Percentiles rank a stretch among this genome's conserved stretches.
phyloP scores from a whole-genome alignment of 441 rosid genomes.

The Dalechampia spathulata region DNA sequence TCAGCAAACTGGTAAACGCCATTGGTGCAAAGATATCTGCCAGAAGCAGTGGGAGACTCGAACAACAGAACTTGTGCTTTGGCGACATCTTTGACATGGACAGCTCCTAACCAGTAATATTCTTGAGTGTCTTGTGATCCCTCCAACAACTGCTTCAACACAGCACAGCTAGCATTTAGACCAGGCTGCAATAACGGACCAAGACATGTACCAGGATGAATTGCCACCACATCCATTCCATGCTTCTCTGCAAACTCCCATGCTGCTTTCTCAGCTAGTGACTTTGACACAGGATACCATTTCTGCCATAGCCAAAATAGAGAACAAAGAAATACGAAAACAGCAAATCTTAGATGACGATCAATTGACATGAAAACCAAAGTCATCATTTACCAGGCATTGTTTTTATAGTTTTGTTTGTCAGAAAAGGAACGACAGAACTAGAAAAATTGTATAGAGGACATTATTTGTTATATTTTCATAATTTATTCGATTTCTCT shows the following conservation, averaged over 20 bases:
- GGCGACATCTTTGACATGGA: conserved; percentile 77
- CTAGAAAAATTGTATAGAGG: no score
- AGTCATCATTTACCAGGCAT: background rate
- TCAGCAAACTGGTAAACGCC: conserved; percentile 73
- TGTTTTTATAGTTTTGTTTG: no score
- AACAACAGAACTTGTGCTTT: conserved; percentile 55
- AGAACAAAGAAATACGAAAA: background rate
- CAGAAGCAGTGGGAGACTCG: conserved; percentile 54
- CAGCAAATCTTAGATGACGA: background rate
- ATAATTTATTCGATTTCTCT: no score
- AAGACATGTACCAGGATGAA: conserved; percentile 69
- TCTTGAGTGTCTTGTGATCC: conserved; percentile 67
- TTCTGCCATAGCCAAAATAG: conserved; percentile 29
- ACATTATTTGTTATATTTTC: no score
- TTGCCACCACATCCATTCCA: conserved; percentile 54
- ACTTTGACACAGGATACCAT: conserved; percentile 82
- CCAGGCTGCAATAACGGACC: conserved; percentile 68
- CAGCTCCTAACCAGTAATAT: conserved; percentile 78
- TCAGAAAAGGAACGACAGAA: no score
- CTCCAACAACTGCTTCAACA: conserved; percentile 52
- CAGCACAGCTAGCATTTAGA: conserved; percentile 79
- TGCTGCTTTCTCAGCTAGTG: conserved; percentile 78
- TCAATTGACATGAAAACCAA: background rate
- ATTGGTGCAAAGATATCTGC: conserved; percentile 74
- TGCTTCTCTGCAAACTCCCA: conserved; percentile 63